These are phyloP conservation scores for Syzygium aromaticum DNA, from an alignment of 345 rosid species.

Conservation along the genomic window DNA sequence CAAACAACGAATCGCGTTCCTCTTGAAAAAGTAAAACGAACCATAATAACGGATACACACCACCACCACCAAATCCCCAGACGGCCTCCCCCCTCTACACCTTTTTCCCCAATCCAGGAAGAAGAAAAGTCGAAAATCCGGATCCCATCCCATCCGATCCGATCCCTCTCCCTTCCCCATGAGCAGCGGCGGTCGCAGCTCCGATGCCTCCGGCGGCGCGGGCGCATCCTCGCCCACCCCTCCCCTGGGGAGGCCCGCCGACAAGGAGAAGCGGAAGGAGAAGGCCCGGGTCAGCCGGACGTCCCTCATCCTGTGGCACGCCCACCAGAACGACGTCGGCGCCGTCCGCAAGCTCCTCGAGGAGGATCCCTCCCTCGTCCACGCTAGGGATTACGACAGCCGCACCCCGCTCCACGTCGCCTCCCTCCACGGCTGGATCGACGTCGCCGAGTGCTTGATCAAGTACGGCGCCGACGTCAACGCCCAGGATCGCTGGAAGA, in stretches of 20 bases:
- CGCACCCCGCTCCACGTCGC: conserved; percentile 97
- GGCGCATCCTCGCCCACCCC: conserved; percentile 10
- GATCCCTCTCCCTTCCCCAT: not conserved
- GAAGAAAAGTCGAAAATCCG: not conserved
- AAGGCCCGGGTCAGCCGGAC: conserved; percentile 98
- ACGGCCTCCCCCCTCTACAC: not conserved
- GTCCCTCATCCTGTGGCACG: conserved; percentile 92
- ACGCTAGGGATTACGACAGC: conserved; percentile 84
- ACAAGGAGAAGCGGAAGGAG: conserved; percentile 73
- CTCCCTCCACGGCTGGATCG: conserved; percentile 93
- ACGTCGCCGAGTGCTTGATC: conserved; percentile 77
- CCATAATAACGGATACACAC: not conserved
- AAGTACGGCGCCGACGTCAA: conserved; percentile 95
- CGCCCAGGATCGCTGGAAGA: conserved; percentile 99
- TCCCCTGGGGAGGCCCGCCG: conserved; percentile 17
- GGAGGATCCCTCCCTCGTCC: conserved; percentile 80
- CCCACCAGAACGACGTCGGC: conserved; percentile 86
- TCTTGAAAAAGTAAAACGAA: not conserved
- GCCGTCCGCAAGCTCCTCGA: conserved; percentile 89
- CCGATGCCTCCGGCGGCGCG: conserved; percentile 40
- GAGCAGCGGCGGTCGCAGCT: conserved; percentile 15
- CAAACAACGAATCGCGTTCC: not conserved
- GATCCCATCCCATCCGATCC: not conserved
- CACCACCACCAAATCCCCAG: not conserved
- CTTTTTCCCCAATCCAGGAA: not conserved